A percentile compares a stretch with the other conserved stretches of the same genome.
phyloP scores from a whole-genome alignment of 805 yeast species.

The Candida coleopterorum region DNA sequence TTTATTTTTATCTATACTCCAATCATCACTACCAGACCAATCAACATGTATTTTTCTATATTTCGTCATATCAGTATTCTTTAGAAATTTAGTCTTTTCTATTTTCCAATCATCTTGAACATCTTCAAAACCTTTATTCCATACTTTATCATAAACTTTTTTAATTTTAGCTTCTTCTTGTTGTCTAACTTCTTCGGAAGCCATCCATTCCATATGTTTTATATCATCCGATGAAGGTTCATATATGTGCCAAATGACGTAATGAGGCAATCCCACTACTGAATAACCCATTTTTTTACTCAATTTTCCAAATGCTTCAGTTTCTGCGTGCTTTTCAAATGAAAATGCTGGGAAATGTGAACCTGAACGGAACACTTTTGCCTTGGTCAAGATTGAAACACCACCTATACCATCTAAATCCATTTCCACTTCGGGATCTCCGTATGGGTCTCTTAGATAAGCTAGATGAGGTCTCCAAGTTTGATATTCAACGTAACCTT shows the following conservation, averaged over 20 bases:
- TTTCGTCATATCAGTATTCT: slow-evolving; percentile 64
- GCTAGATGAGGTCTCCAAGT: slow-evolving; percentile 98
- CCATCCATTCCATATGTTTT: slow-evolving; percentile 81
- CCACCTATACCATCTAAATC: slow-evolving; percentile 97
- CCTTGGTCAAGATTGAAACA: slow-evolving; percentile 86
- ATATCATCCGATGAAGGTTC: slow-evolving; percentile 94
- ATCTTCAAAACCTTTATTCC: slow-evolving; percentile 76
- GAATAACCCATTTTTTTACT: slow-evolving; percentile 80
- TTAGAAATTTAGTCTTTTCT: slow-evolving; percentile 67
- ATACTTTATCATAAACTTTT: slow-evolving; percentile 63
- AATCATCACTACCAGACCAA: slow-evolving; percentile 62
- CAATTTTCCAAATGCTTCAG: slow-evolving; percentile 94
- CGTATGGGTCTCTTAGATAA: slow-evolving; percentile 89
- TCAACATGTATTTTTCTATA: slow-evolving; percentile 52
- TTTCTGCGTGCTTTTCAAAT: slow-evolving; percentile 93
- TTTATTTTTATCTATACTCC: slow-evolving; percentile 24
- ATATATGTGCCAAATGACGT: slow-evolving; percentile 94
- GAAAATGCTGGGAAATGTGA: slow-evolving; percentile 96
- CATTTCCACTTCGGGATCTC: slow-evolving; percentile 91
- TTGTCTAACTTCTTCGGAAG: slow-evolving; percentile 66
- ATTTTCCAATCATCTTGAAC: slow-evolving; percentile 66
- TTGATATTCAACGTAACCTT: slow-evolving; percentile 95
- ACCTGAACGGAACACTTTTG: slow-evolving; percentile 80
- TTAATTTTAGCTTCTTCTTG: slow-evolving; percentile 58
- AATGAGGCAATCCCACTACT: slow-evolving; percentile 89